A percentile compares a stretch with the other conserved stretches of the same genome.
Evolutionary conservation across 2,329 filamentous ascomycete species (phyloP).

Genomic region (Colletotrichum sp.): DNA sequence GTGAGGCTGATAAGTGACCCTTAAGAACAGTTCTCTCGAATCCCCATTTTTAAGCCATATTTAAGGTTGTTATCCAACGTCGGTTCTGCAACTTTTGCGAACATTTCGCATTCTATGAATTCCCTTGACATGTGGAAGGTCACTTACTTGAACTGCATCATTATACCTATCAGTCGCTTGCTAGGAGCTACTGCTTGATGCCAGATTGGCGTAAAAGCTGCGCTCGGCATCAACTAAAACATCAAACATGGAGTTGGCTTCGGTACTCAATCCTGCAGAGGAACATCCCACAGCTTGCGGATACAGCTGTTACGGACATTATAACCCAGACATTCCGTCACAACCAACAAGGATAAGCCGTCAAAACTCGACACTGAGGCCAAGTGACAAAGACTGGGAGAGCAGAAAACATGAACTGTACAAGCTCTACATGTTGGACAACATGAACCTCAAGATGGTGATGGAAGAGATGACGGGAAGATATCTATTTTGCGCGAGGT

Average conservation of each 20-base stretch:
- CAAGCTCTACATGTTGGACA: background rate
- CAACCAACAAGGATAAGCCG: background rate
- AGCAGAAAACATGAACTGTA: background rate
- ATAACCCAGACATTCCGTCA: rapidly evolving
- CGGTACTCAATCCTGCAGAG: too few relatives aligned
- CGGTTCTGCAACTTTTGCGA: background rate
- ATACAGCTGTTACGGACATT: rapidly evolving
- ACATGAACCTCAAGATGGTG: background rate
- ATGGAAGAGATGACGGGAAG: background rate
- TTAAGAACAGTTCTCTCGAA: background rate
- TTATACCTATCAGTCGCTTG: rapidly evolving
- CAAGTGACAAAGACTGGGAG: background rate
- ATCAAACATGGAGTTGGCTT: background rate
- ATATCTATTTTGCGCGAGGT: background rate
- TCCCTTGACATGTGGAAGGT: background rate
- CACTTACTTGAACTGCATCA: background rate
- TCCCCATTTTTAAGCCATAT: rapidly evolving
- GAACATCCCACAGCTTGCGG: too few relatives aligned
- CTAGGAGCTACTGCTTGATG: background rate
- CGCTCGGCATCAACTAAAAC: background rate
- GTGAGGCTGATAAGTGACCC: background rate
- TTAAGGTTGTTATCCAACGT: background rate
- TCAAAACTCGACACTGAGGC: rapidly evolving
- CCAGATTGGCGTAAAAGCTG: rapidly evolving
- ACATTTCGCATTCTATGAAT: rapidly evolving